Percentiles rank a stretch among this genome's conserved stretches.
phyloP scores from a whole-genome alignment of 768 basidiomycete species.

The Termitomyces sp. region DNA sequence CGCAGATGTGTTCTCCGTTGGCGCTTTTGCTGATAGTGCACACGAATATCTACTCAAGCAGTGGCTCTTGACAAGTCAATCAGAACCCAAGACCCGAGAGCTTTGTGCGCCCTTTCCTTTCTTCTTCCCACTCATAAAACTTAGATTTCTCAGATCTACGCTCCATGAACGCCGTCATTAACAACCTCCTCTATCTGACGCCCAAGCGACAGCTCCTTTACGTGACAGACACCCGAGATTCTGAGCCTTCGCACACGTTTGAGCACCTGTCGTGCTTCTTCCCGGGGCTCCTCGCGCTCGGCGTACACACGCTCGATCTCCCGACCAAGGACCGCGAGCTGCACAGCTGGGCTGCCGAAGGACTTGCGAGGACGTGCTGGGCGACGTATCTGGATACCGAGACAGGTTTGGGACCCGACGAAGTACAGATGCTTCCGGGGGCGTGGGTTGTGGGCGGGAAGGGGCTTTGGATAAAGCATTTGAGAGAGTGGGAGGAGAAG shows the following conservation, averaged over 20 bases:
- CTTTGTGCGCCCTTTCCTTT: constrained; percentile 46
- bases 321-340: constrained; percentile 32
- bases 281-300: constrained; percentile 57
- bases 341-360: constrained; percentile 58
- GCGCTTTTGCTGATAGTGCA: constrained; percentile 57
- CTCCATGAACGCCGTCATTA: constrained; percentile 42
- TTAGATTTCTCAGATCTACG: constrained; percentile 33
- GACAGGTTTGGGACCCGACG: constrained; percentile 63
- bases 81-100: constrained; percentile 46
- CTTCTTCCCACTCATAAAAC: constrained; percentile 25
- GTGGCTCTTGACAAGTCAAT: constrained; percentile 51
- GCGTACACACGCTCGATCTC: constrained; percentile 38
- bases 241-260: constrained; percentile 36
- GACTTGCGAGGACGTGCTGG: constrained; percentile 58
- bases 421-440: constrained; percentile 28
- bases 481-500: constrained; percentile 37
- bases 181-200: constrained; percentile 50
- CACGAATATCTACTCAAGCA: constrained; percentile 72
- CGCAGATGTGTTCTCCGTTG: constrained; percentile 44
- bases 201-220: constrained; percentile 51
- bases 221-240: constrained; percentile 39
- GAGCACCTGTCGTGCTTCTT: constrained; percentile 66
- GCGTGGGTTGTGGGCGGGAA: constrained; percentile 11
- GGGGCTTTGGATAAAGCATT: constrained; percentile 33
- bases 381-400: constrained; percentile 58